A percentile compares a stretch with the other conserved stretches of the same genome.
phyloP scores from a whole-genome alignment of 352 stramenopile genomes.

The Phytophthora sansomeana region DNA sequence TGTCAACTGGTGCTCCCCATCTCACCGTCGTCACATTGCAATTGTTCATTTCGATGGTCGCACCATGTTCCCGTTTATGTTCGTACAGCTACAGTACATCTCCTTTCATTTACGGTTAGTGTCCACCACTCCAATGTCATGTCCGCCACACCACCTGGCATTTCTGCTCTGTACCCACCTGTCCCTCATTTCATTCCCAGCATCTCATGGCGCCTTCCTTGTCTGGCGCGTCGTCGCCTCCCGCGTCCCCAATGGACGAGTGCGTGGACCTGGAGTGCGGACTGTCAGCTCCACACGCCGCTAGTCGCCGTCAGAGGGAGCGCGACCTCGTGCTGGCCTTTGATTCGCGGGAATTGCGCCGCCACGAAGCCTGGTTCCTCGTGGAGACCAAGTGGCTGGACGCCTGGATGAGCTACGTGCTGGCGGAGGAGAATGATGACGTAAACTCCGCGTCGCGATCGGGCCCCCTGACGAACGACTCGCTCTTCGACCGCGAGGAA shows the following conservation, averaged over 20 bases:
- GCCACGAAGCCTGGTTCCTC: conserved; percentile 81
- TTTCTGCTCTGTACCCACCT: background rate
- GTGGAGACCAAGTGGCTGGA: conserved; percentile 83
- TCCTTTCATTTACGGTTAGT: background rate
- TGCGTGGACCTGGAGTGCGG: conserved; percentile 37
- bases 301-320: conserved; percentile 43
- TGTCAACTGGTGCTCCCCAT: too few species aligned
- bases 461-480: conserved; percentile 73
- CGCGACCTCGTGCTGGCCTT: conserved; percentile 73
- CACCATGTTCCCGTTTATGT: background rate
- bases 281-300: background rate
- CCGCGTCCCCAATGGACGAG: conserved; percentile 6
- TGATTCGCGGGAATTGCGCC: conserved; percentile 69
- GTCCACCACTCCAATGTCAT: background rate
- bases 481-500: conserved; percentile 77
- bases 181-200: background rate
- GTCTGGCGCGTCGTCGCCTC: conserved; percentile 1
- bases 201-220: conserved; percentile 16
- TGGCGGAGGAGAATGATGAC: conserved; percentile 71
- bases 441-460: conserved; percentile 56
- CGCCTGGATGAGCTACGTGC: conserved; percentile 82
- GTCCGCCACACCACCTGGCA: background rate
- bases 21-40: conserved; percentile 1
- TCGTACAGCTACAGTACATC: background rate
- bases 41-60: conserved; percentile 17